phyloP scores from a whole-genome alignment of 148 eudicot genomes.

The Pouteria glomerata region DNA sequence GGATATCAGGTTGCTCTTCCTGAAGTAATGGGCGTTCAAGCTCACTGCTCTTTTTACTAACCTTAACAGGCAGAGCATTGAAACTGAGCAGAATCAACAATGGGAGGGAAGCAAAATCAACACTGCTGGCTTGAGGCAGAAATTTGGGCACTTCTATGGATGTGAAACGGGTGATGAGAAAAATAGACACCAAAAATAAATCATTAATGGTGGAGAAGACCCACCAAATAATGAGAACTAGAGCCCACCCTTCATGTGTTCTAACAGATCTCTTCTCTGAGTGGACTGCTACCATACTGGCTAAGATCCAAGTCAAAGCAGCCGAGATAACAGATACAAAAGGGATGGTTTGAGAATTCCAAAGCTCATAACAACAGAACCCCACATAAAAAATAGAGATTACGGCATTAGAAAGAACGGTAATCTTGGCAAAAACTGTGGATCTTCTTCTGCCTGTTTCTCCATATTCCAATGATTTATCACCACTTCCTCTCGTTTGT shows the following conservation, averaged over 20 bases:
- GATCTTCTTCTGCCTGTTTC: slow-evolving; percentile 4
- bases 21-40: slow-evolving; percentile 45
- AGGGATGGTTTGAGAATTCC: slow-evolving; percentile 23
- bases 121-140: slow-evolving; percentile 33
- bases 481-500: slow-evolving; percentile 18
- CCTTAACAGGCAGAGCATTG: slow-evolving; percentile 25
- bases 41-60: slow-evolving; percentile 15
- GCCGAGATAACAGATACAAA: slow-evolving; percentile 27
- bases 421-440: slow-evolving; percentile 27
- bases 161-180: slow-evolving; percentile 26
- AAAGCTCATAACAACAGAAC: slow-evolving; percentile 42
- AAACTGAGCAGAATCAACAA: slow-evolving; percentile 53
- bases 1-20: neutral
- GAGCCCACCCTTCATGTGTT: slow-evolving; percentile 42
- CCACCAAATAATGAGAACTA: slow-evolving; percentile 67
- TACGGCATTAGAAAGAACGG: slow-evolving; percentile 29
- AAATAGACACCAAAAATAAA: slow-evolving; percentile 23
- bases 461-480: slow-evolving; percentile 2
- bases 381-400: slow-evolving; percentile 38
- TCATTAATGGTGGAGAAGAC: slow-evolving; percentile 32
- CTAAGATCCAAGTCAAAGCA: slow-evolving; percentile 53
- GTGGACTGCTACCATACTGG: slow-evolving; percentile 39
- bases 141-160: slow-evolving; percentile 23
- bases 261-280: slow-evolving; percentile 16
- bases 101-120: slow-evolving; percentile 52